Evolutionary conservation across 2,329 filamentous ascomycete species (phyloP).

Genomic region (Fusarium nisikadoi): DNA sequence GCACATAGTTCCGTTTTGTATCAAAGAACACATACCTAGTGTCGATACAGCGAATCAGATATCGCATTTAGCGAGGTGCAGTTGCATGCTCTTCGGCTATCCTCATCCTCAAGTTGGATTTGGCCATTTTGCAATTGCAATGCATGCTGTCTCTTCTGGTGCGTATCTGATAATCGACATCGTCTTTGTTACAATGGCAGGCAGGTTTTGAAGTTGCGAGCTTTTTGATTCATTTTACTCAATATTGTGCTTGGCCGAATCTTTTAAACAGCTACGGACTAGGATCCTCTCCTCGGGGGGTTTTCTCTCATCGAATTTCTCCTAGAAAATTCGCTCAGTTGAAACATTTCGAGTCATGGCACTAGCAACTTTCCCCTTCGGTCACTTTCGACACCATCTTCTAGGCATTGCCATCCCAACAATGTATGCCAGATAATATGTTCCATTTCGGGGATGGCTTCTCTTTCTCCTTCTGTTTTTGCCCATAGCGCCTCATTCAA

Average conservation of each 20-base stretch:
- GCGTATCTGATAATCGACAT: not conserved
- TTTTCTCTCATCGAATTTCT: not conserved
- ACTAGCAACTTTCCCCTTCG: constrained; percentile 4
- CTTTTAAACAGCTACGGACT: not conserved
- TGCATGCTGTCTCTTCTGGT: not conserved
- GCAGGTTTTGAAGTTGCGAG: not conserved
- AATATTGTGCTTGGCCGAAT: not conserved
- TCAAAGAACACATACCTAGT: constrained; percentile 4
- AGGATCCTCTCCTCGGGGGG: not conserved
- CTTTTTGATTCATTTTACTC: not conserved
- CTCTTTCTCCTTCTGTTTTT: constrained; percentile 16
- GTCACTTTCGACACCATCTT: not conserved
- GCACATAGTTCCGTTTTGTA: constrained; percentile 2
- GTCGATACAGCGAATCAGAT: constrained; percentile 23
- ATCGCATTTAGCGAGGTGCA: constrained; percentile 13
- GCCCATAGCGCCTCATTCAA: constrained; percentile 1
- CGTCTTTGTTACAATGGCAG: not conserved
- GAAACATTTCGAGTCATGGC: constrained; percentile 26
- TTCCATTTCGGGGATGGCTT: not conserved
- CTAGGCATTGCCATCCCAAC: not conserved
- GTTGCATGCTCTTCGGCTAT: not conserved
- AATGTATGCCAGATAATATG: not conserved
- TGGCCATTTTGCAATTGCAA: not conserved
- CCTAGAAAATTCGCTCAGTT: constrained; percentile 5
- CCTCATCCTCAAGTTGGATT: not conserved